phyloP scores from a whole-genome alignment of 129 eudicot genomes.

The Pseudognaphalium luteoalbum region DNA sequence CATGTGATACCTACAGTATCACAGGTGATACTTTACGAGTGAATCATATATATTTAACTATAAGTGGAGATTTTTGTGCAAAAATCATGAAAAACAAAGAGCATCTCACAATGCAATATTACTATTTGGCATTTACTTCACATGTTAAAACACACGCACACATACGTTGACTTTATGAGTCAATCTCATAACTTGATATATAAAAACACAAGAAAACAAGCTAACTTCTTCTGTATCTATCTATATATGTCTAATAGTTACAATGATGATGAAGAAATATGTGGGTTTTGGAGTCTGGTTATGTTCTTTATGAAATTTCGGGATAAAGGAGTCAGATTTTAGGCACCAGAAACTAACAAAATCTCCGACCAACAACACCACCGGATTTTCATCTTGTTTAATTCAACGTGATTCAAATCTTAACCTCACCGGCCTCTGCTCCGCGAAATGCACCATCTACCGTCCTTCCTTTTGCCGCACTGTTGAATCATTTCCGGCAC shows the following conservation, averaged over 20 bases:
- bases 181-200: neutral
- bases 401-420: neutral
- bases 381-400: neutral
- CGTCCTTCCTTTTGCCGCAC: conserved; percentile 30
- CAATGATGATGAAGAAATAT: neutral
- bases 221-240: neutral
- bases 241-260: neutral
- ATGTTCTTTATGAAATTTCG: neutral
- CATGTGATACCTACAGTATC: too few relatives aligned
- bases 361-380: neutral
- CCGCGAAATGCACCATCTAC: neutral
- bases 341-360: conserved; percentile 33
- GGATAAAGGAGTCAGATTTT: conserved; percentile 19
- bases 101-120: neutral
- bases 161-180: neutral
- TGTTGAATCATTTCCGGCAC: conserved; percentile 2
- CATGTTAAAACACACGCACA: too few relatives aligned
- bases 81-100: conserved; percentile 19
- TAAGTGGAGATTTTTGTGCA: conserved; percentile 11
- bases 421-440: conserved; percentile 24
- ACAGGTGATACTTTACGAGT: too few relatives aligned
- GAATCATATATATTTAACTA: too few relatives aligned
- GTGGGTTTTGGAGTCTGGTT: neutral
- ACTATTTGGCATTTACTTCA: too few relatives aligned
- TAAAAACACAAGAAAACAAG: neutral